Base-by-base conservation (phyloP, 371 early-diverging fungal genomes). In the Mortierella sp. region DNA sequence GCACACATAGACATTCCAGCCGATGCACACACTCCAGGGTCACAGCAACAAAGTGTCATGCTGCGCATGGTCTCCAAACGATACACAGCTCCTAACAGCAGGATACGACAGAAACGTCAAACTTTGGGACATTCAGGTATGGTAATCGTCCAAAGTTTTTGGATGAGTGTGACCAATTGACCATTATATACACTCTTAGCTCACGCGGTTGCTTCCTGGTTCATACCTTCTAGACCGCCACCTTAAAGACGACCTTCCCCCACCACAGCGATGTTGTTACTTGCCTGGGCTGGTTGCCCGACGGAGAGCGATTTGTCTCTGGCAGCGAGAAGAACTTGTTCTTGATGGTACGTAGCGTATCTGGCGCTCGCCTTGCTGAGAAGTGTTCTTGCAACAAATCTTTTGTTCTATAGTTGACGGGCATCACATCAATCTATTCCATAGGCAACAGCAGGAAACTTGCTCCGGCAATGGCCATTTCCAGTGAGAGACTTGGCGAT, bases 1-100 rank as follows among this genome's bases (percentile, higher is more conserved):
- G 24, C 19, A 24, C 11, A 67, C 40, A 28, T 85, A 92, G 91
- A 91, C 89, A 19, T 90, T 89, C 74, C 81, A 87, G 61, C 83
- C 90, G 9, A 19, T 89, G 59, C 89, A 91, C 55, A 85, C 82
- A n/a, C 86, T 96, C 0, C 74, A 71, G 4, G 94, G 95, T 5
- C 97, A 96, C 81, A 78, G 83, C 2, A 90, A 89, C 75, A 91
- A 91, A 51, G 92, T 94, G 1, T 91, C 97, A 8, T 96, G 93
- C 74, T 90, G 97, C 72, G 94, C 96, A 5, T 99, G 98, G 98
- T 96, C 96, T 69, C 98, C 97, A 1, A 93, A 98, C 84, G 95
- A 95, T 84, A 87, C 89, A 21, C 84, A 88, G 43, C 79, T 99
- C 13, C 86, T 98, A 43, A 93, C 97, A 0, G 95, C 95, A 75